Evolutionary conservation across 495 filamentous ascomycete species (phyloP).

Genomic region (Neurospora sublineolata): DNA sequence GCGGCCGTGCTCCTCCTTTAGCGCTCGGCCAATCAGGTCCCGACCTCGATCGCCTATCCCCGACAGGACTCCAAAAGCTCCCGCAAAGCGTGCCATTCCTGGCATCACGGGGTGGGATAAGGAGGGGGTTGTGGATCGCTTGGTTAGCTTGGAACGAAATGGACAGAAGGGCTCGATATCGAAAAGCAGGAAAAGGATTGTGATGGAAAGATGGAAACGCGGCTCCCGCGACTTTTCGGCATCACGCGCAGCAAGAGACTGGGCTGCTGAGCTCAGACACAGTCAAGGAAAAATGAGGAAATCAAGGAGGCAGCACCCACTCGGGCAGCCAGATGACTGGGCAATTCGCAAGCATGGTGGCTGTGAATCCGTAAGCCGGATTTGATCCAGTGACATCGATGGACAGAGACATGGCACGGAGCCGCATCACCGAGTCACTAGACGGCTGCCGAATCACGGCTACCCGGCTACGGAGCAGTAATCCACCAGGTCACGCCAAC

Average conservation of each 20-base stretch:
- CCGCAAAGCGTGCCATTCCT: background rate
- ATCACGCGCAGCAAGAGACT: background rate
- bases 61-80: slow-evolving; percentile 2
- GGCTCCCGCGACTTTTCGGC: background rate
- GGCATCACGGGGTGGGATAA: slow-evolving; percentile 1
- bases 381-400: background rate
- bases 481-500: background rate
- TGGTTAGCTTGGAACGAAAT: background rate
- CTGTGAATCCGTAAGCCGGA: background rate
- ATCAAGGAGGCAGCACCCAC: background rate
- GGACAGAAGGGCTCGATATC: background rate
- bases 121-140: background rate
- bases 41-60: background rate
- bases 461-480: background rate
- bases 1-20: slow-evolving; percentile 4
- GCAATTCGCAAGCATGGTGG: background rate
- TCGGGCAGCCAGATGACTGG: background rate
- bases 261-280: background rate
- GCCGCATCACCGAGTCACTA: background rate
- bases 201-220: background rate
- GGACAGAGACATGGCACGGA: background rate
- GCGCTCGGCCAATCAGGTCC: background rate
- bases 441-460: background rate
- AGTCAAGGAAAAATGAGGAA: background rate
- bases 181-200: background rate